Base-by-base conservation (phyloP, 2,329 filamentous ascomycete genomes). In the Fusarium albosuccineum region DNA sequence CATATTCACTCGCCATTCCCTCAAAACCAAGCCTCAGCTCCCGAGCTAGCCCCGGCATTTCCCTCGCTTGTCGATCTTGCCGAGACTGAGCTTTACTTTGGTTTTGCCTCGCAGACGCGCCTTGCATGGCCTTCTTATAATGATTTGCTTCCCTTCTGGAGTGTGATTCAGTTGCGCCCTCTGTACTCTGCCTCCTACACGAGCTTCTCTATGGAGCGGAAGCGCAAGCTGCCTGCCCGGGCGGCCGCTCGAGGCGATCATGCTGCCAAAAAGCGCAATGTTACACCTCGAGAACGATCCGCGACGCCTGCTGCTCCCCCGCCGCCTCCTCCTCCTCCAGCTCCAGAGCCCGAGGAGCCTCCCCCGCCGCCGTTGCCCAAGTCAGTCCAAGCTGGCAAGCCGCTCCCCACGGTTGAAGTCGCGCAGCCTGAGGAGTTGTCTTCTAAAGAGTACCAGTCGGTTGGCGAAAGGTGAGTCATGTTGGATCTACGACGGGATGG, bases 371-470 rank as follows among this genome's bases (percentile, higher is more conserved):
- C 80, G 57, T 74, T 94, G 56, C 91, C 91, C 27, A 87, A 83
- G 64, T 87, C 86, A 45, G 80, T 94, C 36, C 81, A 85, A 70
- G 79, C 90, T 3, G 89, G 89, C 49, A 88, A 91, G 72, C 89
- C 91, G 14, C 80, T 95, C 33, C 92, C 92, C 3, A 92, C 89
- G 0, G 85, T 94, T 13, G 85, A 90, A 68, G 84, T 87, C 49
- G 82, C 89, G 14, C 92, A 96, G 75, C 80, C 88, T 1, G 84
- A 87, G 8, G 84, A 89, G 64, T 81, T 94, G 7, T 80, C 89
- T 0, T 74, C 79, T 5, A 86, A 85, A 67, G 91, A 93, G 13
- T 95, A 90, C 73, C 92, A 94, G 79, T 87, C 88, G 26, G 84
- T 94, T 40, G 86, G 89, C 58, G 91, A 93, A 75, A 93, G 90